Conservation (phyloP, 805 yeast genomes). For the Wickerhamiella allomyrinae region DNA sequence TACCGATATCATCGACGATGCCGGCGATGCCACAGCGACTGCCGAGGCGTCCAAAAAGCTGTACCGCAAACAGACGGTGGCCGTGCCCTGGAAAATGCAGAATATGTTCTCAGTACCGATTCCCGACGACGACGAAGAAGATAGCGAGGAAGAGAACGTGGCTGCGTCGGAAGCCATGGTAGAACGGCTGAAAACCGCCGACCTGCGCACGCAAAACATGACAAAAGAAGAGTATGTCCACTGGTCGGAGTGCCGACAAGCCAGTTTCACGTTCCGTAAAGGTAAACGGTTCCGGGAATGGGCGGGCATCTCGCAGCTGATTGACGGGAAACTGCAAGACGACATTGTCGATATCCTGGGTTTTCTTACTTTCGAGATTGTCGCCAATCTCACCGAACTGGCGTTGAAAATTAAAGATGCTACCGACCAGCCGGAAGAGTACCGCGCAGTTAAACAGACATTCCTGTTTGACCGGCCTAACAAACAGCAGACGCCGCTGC, state of each 20-base stretch:
- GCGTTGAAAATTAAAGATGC: conserved; percentile 67
- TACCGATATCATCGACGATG: conserved; percentile 38
- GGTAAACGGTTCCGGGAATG: conserved; percentile 91
- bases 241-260: conserved; percentile 98
- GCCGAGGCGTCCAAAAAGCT: conserved; percentile 33
- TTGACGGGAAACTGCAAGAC: conserved; percentile 86
- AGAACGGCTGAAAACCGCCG: conserved; percentile 80
- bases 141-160: conserved; percentile 36
- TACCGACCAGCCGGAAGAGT: conserved; percentile 10
- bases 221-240: conserved; percentile 95
- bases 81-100: conserved; percentile 90
- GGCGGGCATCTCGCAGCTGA: conserved; percentile 74
- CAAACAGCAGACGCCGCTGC: conserved; percentile 17
- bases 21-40: conserved; percentile 24
- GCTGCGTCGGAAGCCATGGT: conserved; percentile 91
- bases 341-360: conserved; percentile 95
- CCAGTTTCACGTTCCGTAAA: conserved; percentile 88
- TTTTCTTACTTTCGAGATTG: conserved; percentile 90
- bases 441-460: conserved; percentile 5
- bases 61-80: conserved; percentile 55
- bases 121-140: conserved; percentile 27
- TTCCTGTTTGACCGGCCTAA: conserved; percentile 13
- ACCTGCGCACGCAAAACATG: conserved; percentile 85
- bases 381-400: conserved; percentile 83
- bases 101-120: conserved; percentile 63